These are phyloP conservation scores for Mycena polygramma DNA, from an alignment of 768 basidiomycete species.

Conservation along the genomic window DNA sequence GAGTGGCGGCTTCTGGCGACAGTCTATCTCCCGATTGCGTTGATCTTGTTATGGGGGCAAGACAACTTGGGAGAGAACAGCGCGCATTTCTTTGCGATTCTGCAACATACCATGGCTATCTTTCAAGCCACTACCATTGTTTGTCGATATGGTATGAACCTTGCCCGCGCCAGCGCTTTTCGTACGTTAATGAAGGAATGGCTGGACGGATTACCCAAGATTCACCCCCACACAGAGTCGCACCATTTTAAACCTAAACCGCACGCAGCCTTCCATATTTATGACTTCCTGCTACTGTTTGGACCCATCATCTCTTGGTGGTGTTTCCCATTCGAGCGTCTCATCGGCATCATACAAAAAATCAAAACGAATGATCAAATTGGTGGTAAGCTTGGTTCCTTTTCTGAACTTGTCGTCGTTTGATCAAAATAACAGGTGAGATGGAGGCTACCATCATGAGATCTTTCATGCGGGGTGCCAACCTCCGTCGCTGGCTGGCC, in stretches of 20 bases:
- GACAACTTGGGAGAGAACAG: conserved; percentile 16
- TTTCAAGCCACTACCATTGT: conserved; percentile 37
- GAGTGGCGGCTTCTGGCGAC: conserved; percentile 50
- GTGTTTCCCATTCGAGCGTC: conserved; percentile 53
- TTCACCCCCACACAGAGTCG: conserved; percentile 41
- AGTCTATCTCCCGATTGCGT: conserved; percentile 50
- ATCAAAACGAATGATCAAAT: conserved; percentile 48
- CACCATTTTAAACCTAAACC: not conserved
- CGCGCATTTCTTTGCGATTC: conserved; percentile 1
- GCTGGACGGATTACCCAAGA: conserved; percentile 35
- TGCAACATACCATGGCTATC: conserved; percentile 45
- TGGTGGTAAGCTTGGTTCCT: conserved; percentile 34
- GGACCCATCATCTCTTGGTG: conserved; percentile 55
- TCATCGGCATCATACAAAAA: conserved; percentile 52
- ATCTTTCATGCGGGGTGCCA: conserved; percentile 31
- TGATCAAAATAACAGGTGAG: conserved; percentile 13
- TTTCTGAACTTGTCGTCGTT: not conserved
- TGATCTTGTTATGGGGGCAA: conserved; percentile 48
- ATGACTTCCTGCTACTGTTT: conserved; percentile 51
- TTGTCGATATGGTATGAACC: conserved; percentile 15
- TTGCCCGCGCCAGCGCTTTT: not conserved
- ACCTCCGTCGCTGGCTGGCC: conserved; percentile 37
- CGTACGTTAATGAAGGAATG: conserved; percentile 39
- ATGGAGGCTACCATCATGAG: conserved; percentile 27
- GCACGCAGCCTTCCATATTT: conserved; percentile 45